Conservation (phyloP, 768 basidiomycete species). For the Russula sp. region DNA sequence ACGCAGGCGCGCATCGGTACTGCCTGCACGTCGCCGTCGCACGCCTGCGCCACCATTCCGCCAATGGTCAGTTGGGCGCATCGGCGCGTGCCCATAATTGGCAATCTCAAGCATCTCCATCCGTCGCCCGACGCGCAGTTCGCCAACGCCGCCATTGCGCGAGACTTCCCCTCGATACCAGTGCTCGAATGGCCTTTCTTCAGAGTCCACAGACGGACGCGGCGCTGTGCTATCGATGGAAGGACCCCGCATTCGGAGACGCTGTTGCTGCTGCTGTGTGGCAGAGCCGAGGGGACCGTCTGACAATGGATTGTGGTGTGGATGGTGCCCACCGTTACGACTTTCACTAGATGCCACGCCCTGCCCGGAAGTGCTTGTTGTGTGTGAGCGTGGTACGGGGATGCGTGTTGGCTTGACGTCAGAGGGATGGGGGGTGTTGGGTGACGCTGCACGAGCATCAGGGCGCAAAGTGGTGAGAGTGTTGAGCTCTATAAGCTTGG, state of each 20-base stretch:
- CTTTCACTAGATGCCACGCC: constrained; percentile 28
- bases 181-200: constrained; percentile 79
- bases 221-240: constrained; percentile 26
- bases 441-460: constrained; percentile 17
- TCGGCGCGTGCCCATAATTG: constrained; percentile 59
- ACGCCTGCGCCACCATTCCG: constrained; percentile 11
- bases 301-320: neutral
- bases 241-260: constrained; percentile 39
- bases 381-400: constrained; percentile 38
- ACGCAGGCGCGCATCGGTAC: constrained; percentile 44
- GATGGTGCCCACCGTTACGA: constrained; percentile 25
- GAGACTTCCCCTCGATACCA: constrained; percentile 88
- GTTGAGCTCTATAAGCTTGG: constrained; percentile 38
- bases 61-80: constrained; percentile 26
- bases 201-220: constrained; percentile 66
- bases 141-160: constrained; percentile 84
- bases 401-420: constrained; percentile 39
- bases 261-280: constrained; percentile 37
- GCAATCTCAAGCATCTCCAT: constrained; percentile 87
- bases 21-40: constrained; percentile 46
- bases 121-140: constrained; percentile 63
- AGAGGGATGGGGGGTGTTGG: constrained; percentile 33
- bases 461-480: constrained; percentile 32
- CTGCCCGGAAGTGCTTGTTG: constrained; percentile 37
- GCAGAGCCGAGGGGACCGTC: neutral